phyloP scores from a whole-genome alignment of 129 eudicot genomes.

The Smallanthus sonchifolius region DNA sequence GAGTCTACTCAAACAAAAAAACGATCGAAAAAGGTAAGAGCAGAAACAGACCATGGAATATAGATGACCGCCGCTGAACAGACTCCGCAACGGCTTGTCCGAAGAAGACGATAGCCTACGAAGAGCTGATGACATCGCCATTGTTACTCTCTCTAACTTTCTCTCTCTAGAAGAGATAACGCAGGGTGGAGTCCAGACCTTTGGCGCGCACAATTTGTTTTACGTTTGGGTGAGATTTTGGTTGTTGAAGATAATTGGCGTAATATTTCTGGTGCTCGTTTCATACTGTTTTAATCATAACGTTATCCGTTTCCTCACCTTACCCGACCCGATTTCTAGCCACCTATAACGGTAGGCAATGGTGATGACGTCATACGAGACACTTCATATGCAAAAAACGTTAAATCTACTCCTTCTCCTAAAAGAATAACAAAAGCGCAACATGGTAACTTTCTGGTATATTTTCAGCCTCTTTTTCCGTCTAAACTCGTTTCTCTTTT shows the following conservation, averaged over 20 bases:
- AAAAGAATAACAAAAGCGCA: too few species aligned
- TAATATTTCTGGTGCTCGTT: too few species aligned
- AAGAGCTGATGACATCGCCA: slow-evolving; percentile 78
- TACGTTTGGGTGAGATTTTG: slow-evolving; percentile 50
- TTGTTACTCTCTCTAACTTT: slow-evolving; percentile 25
- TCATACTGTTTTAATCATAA: too few species aligned
- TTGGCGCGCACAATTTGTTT: slow-evolving; percentile 25
- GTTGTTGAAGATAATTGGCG: slow-evolving; percentile 33
- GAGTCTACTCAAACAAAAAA: neutral
- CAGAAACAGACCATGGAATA: slow-evolving; percentile 55
- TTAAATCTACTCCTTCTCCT: too few species aligned
- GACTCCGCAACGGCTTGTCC: slow-evolving; percentile 64
- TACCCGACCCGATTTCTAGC: too few species aligned
- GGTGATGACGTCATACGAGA: too few species aligned
- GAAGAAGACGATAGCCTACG: slow-evolving; percentile 68
- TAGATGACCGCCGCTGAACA: slow-evolving; percentile 58
- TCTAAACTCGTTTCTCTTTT: too few species aligned
- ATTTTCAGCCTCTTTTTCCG: too few species aligned
- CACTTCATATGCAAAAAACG: too few species aligned
- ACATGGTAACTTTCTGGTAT: too few species aligned
- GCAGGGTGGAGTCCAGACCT: neutral
- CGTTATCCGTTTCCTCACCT: too few species aligned
- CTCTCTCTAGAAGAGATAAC: slow-evolving; percentile 19
- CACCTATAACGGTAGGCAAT: too few species aligned
- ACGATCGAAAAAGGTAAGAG: neutral